Evolutionary conservation across 768 basidiomycete genomes (phyloP).

Genomic region (Tulasnella sp.): DNA sequence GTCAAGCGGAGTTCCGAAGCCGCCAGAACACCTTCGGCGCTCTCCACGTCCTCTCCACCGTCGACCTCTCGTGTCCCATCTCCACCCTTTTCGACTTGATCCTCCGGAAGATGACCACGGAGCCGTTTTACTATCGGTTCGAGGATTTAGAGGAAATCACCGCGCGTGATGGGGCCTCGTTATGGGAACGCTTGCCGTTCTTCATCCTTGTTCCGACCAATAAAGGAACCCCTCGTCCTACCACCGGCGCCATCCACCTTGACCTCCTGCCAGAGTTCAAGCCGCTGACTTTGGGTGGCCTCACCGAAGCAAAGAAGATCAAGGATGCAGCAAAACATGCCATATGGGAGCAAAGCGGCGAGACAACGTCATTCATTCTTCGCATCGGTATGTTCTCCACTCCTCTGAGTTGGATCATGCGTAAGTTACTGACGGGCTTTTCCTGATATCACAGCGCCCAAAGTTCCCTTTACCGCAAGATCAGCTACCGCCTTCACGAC

Average conservation of each 20-base stretch:
- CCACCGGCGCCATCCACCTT: not conserved
- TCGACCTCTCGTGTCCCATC: not conserved
- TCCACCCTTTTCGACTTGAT: not conserved
- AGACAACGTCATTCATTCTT: not conserved
- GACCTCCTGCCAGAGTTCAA: not conserved
- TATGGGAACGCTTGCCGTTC: not conserved
- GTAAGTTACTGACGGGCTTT: not conserved
- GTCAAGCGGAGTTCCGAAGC: not conserved
- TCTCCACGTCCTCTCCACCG: not conserved
- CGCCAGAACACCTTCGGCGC: not conserved
- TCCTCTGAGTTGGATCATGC: not conserved
- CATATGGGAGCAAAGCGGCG: not conserved
- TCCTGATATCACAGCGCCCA: not conserved
- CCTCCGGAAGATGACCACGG: not conserved
- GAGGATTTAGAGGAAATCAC: not conserved
- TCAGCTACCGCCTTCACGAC: not conserved
- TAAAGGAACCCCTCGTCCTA: not conserved
- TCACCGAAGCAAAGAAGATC: not conserved
- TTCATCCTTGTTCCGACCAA: not conserved
- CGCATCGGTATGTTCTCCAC: not conserved
- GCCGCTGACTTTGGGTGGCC: not conserved
- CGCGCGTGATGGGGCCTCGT: not conserved
- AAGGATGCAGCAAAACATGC: not conserved
- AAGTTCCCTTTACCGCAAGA: not conserved
- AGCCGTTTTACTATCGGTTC: not conserved